Evolutionary conservation across 2,329 filamentous ascomycete genomes (phyloP).

Genomic region (Fusarium newnesense): DNA sequence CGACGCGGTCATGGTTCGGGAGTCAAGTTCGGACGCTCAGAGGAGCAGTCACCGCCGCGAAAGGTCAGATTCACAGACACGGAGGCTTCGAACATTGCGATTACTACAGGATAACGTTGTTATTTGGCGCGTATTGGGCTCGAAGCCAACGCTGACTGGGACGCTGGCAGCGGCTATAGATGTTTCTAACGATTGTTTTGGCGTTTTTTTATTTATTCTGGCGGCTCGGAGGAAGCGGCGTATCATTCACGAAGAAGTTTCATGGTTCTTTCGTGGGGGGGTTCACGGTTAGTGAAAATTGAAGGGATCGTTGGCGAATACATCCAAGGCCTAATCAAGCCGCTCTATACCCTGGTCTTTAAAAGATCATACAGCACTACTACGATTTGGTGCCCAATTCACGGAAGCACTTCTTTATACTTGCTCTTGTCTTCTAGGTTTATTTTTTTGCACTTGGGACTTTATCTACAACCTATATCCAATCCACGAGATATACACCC

Average conservation of each 20-base stretch:
- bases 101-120: conserved; percentile 46
- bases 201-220: conserved; percentile 26
- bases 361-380: conserved; percentile 12
- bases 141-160: background rate
- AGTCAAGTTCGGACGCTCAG: conserved; percentile 40
- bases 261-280: background rate
- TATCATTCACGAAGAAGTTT: conserved; percentile 2
- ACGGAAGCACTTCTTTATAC: background rate
- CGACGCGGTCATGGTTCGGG: conserved; percentile 54
- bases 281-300: background rate
- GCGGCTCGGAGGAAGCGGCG: background rate
- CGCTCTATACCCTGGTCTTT: conserved; percentile 34
- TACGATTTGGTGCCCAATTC: conserved; percentile 1
- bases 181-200: conserved; percentile 13
- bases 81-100: conserved; percentile 48
- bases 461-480: conserved; percentile 18
- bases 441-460: conserved; percentile 15
- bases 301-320: conserved; percentile 18
- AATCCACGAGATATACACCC: conserved; percentile 34
- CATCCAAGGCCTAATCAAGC: conserved; percentile 16
- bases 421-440: background rate
- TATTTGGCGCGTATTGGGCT: background rate
- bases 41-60: conserved; percentile 37
- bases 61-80: conserved; percentile 56
- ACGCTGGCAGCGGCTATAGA: background rate